phyloP scores from a whole-genome alignment of 768 basidiomycete species.

The Sporobolomyces roseus region DNA sequence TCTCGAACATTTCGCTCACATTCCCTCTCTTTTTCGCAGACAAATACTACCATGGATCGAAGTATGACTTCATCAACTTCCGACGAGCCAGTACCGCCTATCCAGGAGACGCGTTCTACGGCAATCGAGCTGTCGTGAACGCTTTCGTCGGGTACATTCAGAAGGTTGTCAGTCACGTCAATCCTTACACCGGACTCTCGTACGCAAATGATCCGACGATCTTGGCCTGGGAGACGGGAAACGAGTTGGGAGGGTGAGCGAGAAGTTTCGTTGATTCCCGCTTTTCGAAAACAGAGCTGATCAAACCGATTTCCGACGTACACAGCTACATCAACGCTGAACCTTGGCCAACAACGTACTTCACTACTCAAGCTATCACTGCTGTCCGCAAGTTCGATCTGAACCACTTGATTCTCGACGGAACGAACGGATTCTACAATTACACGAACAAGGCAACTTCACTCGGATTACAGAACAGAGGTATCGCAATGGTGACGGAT shows the following conservation, averaged over 20 bases:
- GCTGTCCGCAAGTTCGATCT: neutral
- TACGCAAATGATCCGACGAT: slow-evolving; percentile 43
- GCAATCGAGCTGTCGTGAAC: neutral
- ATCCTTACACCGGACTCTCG: slow-evolving; percentile 38
- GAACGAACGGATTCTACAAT: slow-evolving; percentile 35
- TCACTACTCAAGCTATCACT: neutral
- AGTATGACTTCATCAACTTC: slow-evolving; percentile 39
- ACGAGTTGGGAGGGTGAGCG: slow-evolving; percentile 41
- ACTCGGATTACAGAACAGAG: neutral
- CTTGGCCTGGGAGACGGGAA: slow-evolving; percentile 44
- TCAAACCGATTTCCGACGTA: neutral
- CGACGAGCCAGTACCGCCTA: slow-evolving; percentile 18
- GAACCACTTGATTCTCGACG: slow-evolving; percentile 34
- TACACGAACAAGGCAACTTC: slow-evolving; percentile 18
- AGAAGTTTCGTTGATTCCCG: neutral
- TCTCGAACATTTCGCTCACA: no score
- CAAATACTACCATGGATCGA: slow-evolving; percentile 37
- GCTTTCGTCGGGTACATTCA: slow-evolving; percentile 34
- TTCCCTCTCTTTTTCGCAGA: no score
- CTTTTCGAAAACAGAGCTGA: no score
- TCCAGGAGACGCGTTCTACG: slow-evolving; percentile 37
- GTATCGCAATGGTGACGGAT: slow-evolving; percentile 26
- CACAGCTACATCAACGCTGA: slow-evolving; percentile 30
- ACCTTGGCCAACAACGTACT: slow-evolving; percentile 18
- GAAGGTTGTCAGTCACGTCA: slow-evolving; percentile 29